Evolutionary conservation across 1,284 basidiomycete species (phyloP).

Genomic region (Waitea zeae): DNA sequence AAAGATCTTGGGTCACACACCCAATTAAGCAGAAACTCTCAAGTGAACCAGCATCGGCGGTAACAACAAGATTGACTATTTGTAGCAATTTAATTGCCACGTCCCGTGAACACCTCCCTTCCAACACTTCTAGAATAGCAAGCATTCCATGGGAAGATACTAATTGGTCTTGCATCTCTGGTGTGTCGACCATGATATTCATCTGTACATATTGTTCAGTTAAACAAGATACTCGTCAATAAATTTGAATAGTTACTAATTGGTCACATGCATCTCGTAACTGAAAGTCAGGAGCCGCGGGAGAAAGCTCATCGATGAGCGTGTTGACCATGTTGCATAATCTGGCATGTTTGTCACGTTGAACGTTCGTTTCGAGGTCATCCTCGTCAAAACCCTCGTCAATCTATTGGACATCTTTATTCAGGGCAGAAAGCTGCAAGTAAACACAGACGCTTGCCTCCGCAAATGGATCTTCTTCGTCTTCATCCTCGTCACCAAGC

Average conservation of each 20-base stretch:
- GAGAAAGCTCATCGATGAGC: slow-evolving; percentile 75
- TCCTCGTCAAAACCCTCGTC: slow-evolving; percentile 83
- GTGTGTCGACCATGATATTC: slow-evolving; percentile 60
- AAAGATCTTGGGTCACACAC: slow-evolving; percentile 16
- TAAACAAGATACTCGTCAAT: neutral
- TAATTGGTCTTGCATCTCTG: slow-evolving; percentile 83
- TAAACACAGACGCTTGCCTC: slow-evolving; percentile 33
- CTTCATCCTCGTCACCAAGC: slow-evolving; percentile 66
- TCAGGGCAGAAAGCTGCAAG: slow-evolving; percentile 4
- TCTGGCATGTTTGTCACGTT: slow-evolving; percentile 81
- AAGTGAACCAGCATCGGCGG: slow-evolving; percentile 67
- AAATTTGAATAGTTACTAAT: slow-evolving; percentile 33
- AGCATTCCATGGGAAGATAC: slow-evolving; percentile 90
- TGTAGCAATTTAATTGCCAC: slow-evolving; percentile 73
- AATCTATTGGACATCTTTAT: too few relatives aligned
- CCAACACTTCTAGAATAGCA: slow-evolving; percentile 84
- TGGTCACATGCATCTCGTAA: slow-evolving; percentile 77
- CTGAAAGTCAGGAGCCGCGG: slow-evolving; percentile 64
- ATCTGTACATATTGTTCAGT: slow-evolving; percentile 26
- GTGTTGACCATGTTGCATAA: slow-evolving; percentile 67
- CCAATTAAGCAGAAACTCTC: slow-evolving; percentile 94
- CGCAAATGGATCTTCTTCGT: slow-evolving; percentile 89
- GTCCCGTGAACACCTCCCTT: slow-evolving; percentile 68
- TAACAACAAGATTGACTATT: slow-evolving; percentile 86
- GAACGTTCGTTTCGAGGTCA: slow-evolving; percentile 76